These are phyloP conservation scores for Blastomyces silverae DNA, from an alignment of 2,329 filamentous ascomycete species.

Conservation along the genomic window DNA sequence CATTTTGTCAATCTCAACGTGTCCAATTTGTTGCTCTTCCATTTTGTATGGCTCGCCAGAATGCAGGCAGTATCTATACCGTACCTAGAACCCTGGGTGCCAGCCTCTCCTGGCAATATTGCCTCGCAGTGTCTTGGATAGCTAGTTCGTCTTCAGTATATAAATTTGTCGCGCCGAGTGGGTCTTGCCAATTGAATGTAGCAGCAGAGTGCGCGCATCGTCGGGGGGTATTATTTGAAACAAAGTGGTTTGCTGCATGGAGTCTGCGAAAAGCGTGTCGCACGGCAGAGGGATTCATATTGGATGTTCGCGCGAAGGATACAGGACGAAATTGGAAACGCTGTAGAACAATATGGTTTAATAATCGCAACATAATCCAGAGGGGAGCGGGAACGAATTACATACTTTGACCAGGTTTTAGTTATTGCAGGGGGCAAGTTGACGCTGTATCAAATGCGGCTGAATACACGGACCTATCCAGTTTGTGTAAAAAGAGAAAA, in stretches of 20 bases:
- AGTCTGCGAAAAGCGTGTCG: slow-evolving; percentile 14
- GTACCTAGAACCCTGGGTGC: slow-evolving; percentile 77
- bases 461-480: no score
- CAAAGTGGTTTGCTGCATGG: slow-evolving; percentile 8
- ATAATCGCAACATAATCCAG: background rate
- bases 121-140: slow-evolving; percentile 81
- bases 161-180: slow-evolving; percentile 64
- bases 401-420: no score
- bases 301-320: background rate
- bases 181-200: slow-evolving; percentile 86
- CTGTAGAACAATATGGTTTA: background rate
- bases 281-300: slow-evolving; percentile 18
- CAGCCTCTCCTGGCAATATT: slow-evolving; percentile 88
- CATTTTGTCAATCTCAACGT: slow-evolving; percentile 4
- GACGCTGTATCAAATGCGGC: no score
- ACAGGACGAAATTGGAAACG: background rate
- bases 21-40: background rate
- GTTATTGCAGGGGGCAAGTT: no score
- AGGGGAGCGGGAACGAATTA: no score
- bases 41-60: background rate
- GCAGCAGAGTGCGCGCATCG: slow-evolving; percentile 14
- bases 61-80: slow-evolving; percentile 26
- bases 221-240: slow-evolving; percentile 11
- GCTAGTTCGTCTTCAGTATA: slow-evolving; percentile 86
- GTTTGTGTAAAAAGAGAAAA: no score